These are phyloP conservation scores for Xerocomellus dryophilus DNA, from an alignment of 768 basidiomycete genomes.

Conservation along the genomic window DNA sequence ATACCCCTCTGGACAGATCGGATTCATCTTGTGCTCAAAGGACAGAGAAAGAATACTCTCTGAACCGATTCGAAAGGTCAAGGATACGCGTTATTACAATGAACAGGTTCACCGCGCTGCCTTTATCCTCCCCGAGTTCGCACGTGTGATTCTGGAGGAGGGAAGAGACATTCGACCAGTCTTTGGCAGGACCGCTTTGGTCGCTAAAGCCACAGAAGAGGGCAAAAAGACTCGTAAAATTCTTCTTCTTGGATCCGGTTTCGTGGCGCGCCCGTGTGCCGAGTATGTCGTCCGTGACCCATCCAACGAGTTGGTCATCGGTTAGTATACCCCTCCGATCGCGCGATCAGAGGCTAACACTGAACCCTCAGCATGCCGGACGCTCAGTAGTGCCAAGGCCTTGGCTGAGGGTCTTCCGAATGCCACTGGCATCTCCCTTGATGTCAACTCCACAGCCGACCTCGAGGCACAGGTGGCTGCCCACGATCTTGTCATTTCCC, in stretches of 20 bases:
- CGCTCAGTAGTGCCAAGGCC: slow-evolving; percentile 68
- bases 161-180: slow-evolving; percentile 66
- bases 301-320: slow-evolving; percentile 81
- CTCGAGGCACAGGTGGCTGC: slow-evolving; percentile 80
- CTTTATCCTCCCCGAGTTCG: slow-evolving; percentile 94
- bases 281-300: slow-evolving; percentile 86
- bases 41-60: slow-evolving; percentile 65
- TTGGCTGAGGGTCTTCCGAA: slow-evolving; percentile 67
- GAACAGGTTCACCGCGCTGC: slow-evolving; percentile 73
- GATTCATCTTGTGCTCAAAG: slow-evolving; percentile 88
- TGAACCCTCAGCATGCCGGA: slow-evolving; percentile 70
- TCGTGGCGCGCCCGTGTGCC: slow-evolving; percentile 93
- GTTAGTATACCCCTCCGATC: slow-evolving; percentile 38
- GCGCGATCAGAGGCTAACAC: background rate
- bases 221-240: slow-evolving; percentile 58
- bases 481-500: slow-evolving; percentile 91
- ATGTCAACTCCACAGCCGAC: slow-evolving; percentile 66
- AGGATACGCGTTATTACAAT: slow-evolving; percentile 82
- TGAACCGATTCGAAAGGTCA: slow-evolving; percentile 69
- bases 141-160: slow-evolving; percentile 68
- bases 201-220: slow-evolving; percentile 40
- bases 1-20: slow-evolving; percentile 98
- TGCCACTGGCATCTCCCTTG: slow-evolving; percentile 74
- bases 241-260: slow-evolving; percentile 90
- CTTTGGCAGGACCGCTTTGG: slow-evolving; percentile 65